Base-by-base conservation (phyloP, 495 filamentous ascomycete species). In the Lentithecium fluviatile region DNA sequence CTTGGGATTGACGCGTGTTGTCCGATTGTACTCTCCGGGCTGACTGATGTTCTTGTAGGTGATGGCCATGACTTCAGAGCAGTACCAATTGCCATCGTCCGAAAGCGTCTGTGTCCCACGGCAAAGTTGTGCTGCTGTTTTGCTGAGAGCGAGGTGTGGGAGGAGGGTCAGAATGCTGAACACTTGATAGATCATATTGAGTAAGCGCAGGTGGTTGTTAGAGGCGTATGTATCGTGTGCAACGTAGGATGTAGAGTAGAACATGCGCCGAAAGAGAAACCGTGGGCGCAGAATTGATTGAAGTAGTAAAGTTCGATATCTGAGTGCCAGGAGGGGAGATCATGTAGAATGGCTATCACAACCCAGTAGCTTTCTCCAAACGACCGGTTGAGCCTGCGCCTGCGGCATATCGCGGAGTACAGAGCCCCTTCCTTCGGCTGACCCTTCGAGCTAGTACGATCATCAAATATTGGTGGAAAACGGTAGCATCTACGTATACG, bases 11-110 rank as follows among this genome's bases (percentile, higher is more conserved):
- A 89, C 88, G 45, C 63, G 56, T 11, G 73, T 75, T 37, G 90
- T 81, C 50, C 79, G 74, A 1, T 83, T 73, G 71, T 89, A 91
- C 29, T 70, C 67, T 17, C 87, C 85, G 12, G 75, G 42, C 5
- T 70, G 73, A 6, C 82, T 81, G 55, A 89, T 78, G 25, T 81
- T 80, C 12, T 59, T 63, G 67, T 89, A 90, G 0, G 76, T 79
- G 68, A 90, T 82, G 2, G 77, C 75, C 23, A 79, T 70, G 29
- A 88, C 85, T 0, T 74, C 56, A 25, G 80, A 75, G 70, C 86
- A 89, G 76, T 86, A 89, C 65, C 62, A 72, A 56, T 79, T 81
- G 13, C 68, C 66, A 32, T 63, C 60, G 45, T 65, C 65, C 60
- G 77, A 66, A n/a, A 64, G 7, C 25, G 52, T 12, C 4, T 57